These are phyloP conservation scores for Climacium dendroides DNA, from an alignment of 225 moss, liverwort and hornwort genomes.

Conservation along the genomic window DNA sequence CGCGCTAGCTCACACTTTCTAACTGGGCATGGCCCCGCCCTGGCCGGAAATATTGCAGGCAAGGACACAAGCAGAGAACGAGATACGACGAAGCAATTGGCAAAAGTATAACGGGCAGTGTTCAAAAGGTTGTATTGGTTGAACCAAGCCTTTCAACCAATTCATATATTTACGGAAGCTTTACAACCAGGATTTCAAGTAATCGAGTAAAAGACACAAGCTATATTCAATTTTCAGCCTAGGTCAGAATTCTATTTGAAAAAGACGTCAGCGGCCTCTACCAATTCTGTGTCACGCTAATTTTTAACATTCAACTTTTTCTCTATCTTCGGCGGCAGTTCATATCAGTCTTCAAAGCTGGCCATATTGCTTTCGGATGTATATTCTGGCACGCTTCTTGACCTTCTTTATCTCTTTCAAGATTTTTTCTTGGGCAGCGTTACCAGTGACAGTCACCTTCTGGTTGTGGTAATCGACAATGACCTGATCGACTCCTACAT, in stretches of 20 bases:
- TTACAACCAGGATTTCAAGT: neutral
- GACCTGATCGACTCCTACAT: constrained; percentile 36
- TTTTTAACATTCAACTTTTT: neutral
- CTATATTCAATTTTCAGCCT: neutral
- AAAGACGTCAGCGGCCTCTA: neutral
- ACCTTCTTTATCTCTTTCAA: constrained; percentile 9
- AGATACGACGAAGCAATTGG: neutral
- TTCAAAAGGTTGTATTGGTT: neutral
- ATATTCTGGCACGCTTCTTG: neutral
- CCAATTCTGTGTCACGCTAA: neutral
- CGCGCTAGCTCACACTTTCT: neutral
- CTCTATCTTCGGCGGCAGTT: neutral
- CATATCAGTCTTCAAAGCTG: neutral
- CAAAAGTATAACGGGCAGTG: neutral
- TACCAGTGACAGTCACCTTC: constrained; percentile 53
- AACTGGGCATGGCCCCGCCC: neutral
- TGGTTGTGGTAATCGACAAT: constrained; percentile 48
- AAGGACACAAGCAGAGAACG: neutral
- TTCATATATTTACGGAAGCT: neutral
- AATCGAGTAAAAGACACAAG: neutral
- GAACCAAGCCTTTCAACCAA: neutral
- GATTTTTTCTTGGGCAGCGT: constrained; percentile 11
- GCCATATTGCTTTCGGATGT: neutral
- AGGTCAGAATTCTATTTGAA: neutral
- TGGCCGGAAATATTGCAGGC: neutral